Evolutionary conservation across 345 rosid genomes (phyloP).

Genomic region (Hibiscus trionum): DNA sequence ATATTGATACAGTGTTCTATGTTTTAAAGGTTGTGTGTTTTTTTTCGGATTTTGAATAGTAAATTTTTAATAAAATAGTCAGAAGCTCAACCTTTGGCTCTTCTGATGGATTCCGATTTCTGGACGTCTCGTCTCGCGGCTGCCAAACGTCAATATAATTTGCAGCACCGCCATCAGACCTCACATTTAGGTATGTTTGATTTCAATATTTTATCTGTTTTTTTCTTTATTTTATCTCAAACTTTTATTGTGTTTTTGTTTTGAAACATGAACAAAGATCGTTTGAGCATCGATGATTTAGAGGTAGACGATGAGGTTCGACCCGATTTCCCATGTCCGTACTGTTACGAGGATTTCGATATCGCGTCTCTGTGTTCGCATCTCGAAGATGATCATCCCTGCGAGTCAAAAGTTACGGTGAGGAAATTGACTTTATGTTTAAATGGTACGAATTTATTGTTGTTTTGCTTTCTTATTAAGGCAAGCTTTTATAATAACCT

Average conservation of each 20-base stretch:
- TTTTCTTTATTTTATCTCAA: background rate
- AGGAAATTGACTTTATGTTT: conserved; percentile 11
- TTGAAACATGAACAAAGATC: conserved; percentile 22
- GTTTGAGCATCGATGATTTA: conserved; percentile 47
- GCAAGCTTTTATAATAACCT: background rate
- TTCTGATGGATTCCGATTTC: conserved; percentile 46
- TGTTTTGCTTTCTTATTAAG: conserved; percentile 2
- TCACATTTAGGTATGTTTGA: conserved; percentile 31
- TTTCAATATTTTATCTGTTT: background rate
- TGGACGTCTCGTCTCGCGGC: conserved; percentile 57
- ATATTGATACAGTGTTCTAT: background rate
- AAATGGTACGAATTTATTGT: background rate
- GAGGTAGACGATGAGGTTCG: conserved; percentile 52
- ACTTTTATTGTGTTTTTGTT: background rate
- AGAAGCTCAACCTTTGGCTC: background rate
- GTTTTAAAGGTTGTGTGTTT: background rate
- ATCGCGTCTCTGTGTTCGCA: conserved; percentile 47
- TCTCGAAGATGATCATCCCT: conserved; percentile 58
- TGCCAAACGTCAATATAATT: conserved; percentile 44
- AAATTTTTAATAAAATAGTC: background rate
- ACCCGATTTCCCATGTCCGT: conserved; percentile 51
- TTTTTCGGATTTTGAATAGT: background rate
- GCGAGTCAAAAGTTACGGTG: conserved; percentile 44
- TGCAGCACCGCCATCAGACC: conserved; percentile 41
- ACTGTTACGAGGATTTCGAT: conserved; percentile 57